Evolutionary conservation across 345 rosid species (phyloP), one percentile per base, ranked within the genome.

Genomic region (Geranium rotundifolium): DNA sequence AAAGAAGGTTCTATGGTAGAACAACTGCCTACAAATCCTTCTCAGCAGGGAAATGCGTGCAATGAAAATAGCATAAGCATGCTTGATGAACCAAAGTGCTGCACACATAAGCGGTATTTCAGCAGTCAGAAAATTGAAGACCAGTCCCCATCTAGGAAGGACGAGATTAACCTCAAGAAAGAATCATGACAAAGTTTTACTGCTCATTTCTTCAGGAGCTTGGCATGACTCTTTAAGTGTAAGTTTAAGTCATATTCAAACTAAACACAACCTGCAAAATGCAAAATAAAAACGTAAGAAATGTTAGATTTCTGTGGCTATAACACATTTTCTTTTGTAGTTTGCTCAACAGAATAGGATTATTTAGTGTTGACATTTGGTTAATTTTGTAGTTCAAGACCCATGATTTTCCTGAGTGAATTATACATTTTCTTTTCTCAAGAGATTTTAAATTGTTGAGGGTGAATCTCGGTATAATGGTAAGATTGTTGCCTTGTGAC

Each of bases 161-260:
- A 79, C 41, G 85, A 83, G 30, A 81, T 85, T 61, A 77, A 80
- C 57, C 52, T 77, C 18, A 73, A 27, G 58, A 76, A 75, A 68
- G 86, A 83, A 73, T 75, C 82, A 0, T 71, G 72, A 41, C 57
- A 63, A 74, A 78, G 73, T 72, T 71, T 4, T 85, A 81, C 61
- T 83, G 84, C 71, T 61, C 74, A 1, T 85, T 76, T 73, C 61
- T 81, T 30, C 78, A 78, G 61, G 82, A 81, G 63, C 84, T 83
- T 66, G 91, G 91, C 62, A 77, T 69, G 79, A 77, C 68, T 71
- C 85, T 85, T 68, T 71, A 74, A 69, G 79, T 82, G 90, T 85
- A 75, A 82, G 90, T 65, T 65, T 23, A 23, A 23, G 27, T 23
- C 27, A 23, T 23, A 23, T 23, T 23, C 27, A 23, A 23, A 23